A percentile compares a stretch with the other conserved stretches of the same genome.
These are phyloP conservation scores for Afroboletus lepidellus DNA, from an alignment of 1,284 basidiomycete species.

Conservation along the genomic window DNA sequence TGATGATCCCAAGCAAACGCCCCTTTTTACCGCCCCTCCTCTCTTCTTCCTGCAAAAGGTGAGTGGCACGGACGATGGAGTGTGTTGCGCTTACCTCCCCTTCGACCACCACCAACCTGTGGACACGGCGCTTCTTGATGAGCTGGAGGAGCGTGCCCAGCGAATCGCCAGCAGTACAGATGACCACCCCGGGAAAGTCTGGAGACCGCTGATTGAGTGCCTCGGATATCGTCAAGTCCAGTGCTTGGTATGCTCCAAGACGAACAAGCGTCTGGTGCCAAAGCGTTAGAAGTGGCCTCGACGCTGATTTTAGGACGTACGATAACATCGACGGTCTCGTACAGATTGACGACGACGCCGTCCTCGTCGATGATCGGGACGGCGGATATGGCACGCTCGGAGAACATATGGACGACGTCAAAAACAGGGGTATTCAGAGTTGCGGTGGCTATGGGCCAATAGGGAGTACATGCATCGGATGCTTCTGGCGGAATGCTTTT, in stretches of 20 bases:
- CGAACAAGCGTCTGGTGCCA: conserved; percentile 82
- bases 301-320: conserved; percentile 50
- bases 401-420: conserved; percentile 99
- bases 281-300: conserved; percentile 7
- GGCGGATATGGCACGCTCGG: conserved; percentile 91
- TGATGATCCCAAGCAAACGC: conserved; percentile 84
- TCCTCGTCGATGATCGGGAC: conserved; percentile 95
- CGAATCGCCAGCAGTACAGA: conserved; percentile 92
- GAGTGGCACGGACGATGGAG: conserved; percentile 4
- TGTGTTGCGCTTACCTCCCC: conserved; percentile 56
- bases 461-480: conserved; percentile 62
- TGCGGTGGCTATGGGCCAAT: conserved; percentile 90
- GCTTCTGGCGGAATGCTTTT: conserved; percentile 40
- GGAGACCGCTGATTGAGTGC: conserved; percentile 88
- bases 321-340: conserved; percentile 99
- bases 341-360: conserved; percentile 93
- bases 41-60: conserved; percentile 63
- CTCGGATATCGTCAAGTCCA: conserved; percentile 94
- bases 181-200: conserved; percentile 95
- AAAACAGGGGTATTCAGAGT: conserved; percentile 92
- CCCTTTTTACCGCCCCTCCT: conserved; percentile 78
- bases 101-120: conserved; percentile 91
- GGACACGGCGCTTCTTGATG: conserved; percentile 91
- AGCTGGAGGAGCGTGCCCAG: conserved; percentile 91
- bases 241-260: conserved; percentile 90